phyloP scores from a whole-genome alignment of 352 stramenopile species.

The Phytophthora quininea region DNA sequence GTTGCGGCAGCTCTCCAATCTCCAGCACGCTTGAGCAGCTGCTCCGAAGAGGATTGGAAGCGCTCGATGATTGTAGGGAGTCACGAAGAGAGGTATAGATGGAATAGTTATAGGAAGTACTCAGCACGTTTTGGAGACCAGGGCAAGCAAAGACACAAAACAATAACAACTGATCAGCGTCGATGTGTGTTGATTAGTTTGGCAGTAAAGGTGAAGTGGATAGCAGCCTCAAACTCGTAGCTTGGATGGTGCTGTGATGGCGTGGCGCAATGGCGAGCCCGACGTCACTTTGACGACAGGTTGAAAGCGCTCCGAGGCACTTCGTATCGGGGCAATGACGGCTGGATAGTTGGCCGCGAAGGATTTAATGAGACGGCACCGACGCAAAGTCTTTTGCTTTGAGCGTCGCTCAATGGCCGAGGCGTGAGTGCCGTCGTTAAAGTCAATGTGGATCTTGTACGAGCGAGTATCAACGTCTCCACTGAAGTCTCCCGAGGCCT shows the following conservation, averaged over 20 bases:
- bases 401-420: constrained; percentile 60
- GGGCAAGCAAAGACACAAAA: constrained; percentile 19
- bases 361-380: constrained; percentile 63
- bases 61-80: not conserved
- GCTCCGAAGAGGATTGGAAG: too few relatives aligned
- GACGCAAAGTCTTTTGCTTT: constrained; percentile 61
- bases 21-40: too few relatives aligned
- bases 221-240: constrained; percentile 9
- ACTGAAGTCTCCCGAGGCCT: constrained; percentile 66
- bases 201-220: not conserved
- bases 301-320: constrained; percentile 19
- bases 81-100: constrained; percentile 35
- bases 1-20: not conserved
- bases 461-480: constrained; percentile 69
- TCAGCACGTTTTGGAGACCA: constrained; percentile 32
- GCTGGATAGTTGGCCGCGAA: constrained; percentile 37
- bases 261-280: constrained; percentile 30
- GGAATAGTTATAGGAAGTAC: constrained; percentile 47
- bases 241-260: constrained; percentile 25
- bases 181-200: constrained; percentile 19
- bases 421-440: constrained; percentile 60
- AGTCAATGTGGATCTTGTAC: constrained; percentile 81
- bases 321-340: constrained; percentile 22
- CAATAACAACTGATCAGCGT: constrained; percentile 40
- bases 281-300: constrained; percentile 9